Percentiles rank a stretch among this genome's conserved stretches.
Conservation (phyloP, 176 grass and related monocot species). For the Aegilops bicornis region DNA sequence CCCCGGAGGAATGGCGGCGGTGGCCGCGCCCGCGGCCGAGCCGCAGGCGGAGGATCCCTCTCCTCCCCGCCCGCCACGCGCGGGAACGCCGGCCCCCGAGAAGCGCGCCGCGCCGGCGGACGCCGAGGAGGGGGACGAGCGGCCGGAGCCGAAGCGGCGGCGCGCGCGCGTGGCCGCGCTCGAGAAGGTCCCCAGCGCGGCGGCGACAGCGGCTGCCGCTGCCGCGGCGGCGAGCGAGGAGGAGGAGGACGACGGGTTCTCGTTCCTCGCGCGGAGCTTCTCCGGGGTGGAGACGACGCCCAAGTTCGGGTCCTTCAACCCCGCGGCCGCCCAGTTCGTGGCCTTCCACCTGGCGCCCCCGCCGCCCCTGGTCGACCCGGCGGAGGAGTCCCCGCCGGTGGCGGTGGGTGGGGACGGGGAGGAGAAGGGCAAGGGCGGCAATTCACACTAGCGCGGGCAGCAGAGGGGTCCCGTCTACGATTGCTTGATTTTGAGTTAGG, state of each 20-base stretch:
- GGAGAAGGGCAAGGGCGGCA: constrained; percentile 6
- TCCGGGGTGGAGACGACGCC: constrained; percentile 45
- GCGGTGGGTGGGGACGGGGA: neutral
- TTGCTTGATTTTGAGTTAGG: constrained; percentile 21
- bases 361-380: neutral
- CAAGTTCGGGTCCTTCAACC: constrained; percentile 54
- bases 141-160: constrained; percentile 41
- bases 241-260: constrained; percentile 7
- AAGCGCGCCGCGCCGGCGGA: constrained; percentile 19
- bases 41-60: neutral
- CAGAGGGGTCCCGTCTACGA: neutral
- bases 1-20: constrained; percentile 15
- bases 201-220: neutral
- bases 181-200: constrained; percentile 33
- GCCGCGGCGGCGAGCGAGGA: neutral
- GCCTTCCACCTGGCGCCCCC: constrained; percentile 20
- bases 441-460: constrained; percentile 20
- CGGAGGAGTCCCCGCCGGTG: neutral
- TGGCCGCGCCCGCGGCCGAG: constrained; percentile 32
- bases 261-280: constrained; percentile 44
- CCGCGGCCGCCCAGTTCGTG: constrained; percentile 23
- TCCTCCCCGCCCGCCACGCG: neutral
- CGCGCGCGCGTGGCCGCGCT: constrained; percentile 37
- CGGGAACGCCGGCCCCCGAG: neutral
- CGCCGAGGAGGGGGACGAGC: neutral